Evolutionary conservation across 225 moss, liverwort and hornwort genomes (phyloP).

Genomic region (Polytrichum commune): DNA sequence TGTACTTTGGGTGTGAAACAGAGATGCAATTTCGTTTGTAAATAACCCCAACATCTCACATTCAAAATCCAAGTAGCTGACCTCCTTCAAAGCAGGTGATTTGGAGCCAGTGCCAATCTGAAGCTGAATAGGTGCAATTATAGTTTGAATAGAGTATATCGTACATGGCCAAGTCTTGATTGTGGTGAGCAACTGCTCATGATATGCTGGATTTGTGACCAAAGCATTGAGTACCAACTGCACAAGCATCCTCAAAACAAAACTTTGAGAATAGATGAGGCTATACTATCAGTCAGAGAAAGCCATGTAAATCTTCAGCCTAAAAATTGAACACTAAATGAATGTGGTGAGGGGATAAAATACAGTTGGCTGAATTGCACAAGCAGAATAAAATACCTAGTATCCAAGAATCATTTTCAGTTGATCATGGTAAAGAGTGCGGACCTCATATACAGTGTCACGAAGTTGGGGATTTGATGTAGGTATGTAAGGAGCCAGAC

Average conservation of each 20-base stretch:
- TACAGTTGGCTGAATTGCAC: too few species aligned
- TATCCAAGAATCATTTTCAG: too few species aligned
- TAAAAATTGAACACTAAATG: too few species aligned
- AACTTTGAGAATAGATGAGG: neutral
- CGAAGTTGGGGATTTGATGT: constrained; percentile 85
- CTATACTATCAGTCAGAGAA: too few species aligned
- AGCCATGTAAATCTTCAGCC: too few species aligned
- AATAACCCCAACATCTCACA: too few species aligned
- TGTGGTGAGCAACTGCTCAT: constrained; percentile 82
- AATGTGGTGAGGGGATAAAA: too few species aligned
- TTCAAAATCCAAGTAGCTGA: constrained; percentile 17
- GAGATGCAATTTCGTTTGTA: too few species aligned
- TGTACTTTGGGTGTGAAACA: too few species aligned
- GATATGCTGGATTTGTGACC: constrained; percentile 85
- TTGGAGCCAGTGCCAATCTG: constrained; percentile 87
- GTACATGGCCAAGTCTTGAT: constrained; percentile 80
- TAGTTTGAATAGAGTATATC: constrained; percentile 87
- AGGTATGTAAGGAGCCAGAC: constrained; percentile 89
- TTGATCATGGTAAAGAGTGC: neutral
- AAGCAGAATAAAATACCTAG: too few species aligned
- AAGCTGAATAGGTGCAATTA: constrained; percentile 83
- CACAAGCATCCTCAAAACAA: constrained; percentile 4
- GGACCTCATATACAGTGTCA: constrained; percentile 95
- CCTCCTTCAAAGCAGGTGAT: constrained; percentile 73
- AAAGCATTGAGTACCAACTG: constrained; percentile 96